Conservation (phyloP, 1,284 basidiomycete genomes). For the Austroboletus novae-zelandiae region DNA sequence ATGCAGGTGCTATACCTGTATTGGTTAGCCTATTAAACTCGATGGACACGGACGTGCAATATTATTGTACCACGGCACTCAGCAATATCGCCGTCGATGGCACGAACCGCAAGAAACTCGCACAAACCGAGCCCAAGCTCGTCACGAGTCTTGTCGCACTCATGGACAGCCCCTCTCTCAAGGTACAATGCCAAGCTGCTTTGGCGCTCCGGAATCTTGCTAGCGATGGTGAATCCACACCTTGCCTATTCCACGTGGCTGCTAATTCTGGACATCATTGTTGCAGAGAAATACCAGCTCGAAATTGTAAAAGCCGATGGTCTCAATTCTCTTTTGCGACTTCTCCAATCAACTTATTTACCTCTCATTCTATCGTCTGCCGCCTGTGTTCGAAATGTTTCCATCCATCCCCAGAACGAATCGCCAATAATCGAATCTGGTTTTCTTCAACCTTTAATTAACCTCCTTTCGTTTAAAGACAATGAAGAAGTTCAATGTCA, state of each 20-base stretch:
- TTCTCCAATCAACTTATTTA: constrained; percentile 95
- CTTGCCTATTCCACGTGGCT: background rate
- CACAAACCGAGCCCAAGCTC: constrained; percentile 91
- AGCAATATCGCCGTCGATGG: constrained; percentile 99
- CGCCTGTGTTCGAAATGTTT: constrained; percentile 98
- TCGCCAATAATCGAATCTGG: constrained; percentile 99
- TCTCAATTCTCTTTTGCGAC: constrained; percentile 87
- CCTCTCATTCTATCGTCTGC: constrained; percentile 99
- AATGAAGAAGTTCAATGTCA: constrained; percentile 99
- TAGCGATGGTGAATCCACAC: constrained; percentile 72
- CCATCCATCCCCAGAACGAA: constrained; percentile 98
- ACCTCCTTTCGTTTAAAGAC: constrained; percentile 95
- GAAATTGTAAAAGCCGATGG: constrained; percentile 98
- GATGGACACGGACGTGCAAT: constrained; percentile 99
- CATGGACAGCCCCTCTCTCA: constrained; percentile 97
- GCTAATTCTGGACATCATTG: constrained; percentile 4
- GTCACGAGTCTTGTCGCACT: constrained; percentile 93
- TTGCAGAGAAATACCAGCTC: constrained; percentile 94
- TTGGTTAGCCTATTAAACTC: constrained; percentile 94
- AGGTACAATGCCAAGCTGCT: constrained; percentile 99
- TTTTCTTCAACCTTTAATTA: constrained; percentile 95
- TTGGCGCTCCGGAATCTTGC: constrained; percentile 96
- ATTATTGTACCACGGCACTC: constrained; percentile 98
- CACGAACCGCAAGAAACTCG: constrained; percentile 92
- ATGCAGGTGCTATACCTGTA: constrained; percentile 97